Percentiles rank a stretch among this genome's conserved stretches.
These are phyloP conservation scores for Eimeria acervulina DNA, from an alignment of 169 alveolate species.

Conservation along the genomic window DNA sequence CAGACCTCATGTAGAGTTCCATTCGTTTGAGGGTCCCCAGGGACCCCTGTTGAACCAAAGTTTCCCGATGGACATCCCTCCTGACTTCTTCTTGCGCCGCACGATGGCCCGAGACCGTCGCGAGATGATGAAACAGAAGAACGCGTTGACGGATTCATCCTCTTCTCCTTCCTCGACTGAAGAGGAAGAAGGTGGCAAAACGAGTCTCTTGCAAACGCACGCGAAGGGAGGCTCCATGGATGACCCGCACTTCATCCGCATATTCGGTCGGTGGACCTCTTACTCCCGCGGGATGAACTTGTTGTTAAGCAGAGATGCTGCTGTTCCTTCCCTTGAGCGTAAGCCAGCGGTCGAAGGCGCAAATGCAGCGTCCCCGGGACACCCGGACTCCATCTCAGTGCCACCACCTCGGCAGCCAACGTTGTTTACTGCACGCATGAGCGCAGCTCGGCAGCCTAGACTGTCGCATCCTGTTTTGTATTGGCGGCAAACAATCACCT, in stretches of 20 bases:
- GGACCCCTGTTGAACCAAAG: conserved; percentile 56
- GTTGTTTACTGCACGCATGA: neutral
- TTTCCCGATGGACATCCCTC: conserved; percentile 24
- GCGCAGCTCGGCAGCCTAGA: neutral
- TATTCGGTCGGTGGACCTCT: conserved; percentile 43
- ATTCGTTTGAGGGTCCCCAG: neutral
- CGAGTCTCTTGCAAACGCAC: neutral
- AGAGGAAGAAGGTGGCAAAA: neutral
- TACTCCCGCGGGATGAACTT: neutral
- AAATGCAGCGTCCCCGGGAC: neutral
- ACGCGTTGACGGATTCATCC: neutral
- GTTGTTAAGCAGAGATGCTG: conserved; percentile 15
- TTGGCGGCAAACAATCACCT: conserved; percentile 42
- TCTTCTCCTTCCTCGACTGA: neutral
- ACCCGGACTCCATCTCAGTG: neutral
- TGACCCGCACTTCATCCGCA: conserved; percentile 66
- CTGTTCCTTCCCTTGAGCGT: neutral
- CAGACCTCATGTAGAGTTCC: neutral
- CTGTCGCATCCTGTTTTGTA: conserved; percentile 27
- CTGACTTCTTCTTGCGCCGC: conserved; percentile 57
- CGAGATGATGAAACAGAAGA: neutral
- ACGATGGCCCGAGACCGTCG: neutral
- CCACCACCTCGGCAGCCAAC: neutral
- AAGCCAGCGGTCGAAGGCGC: neutral
- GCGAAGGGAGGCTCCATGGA: neutral